Base-by-base conservation (phyloP, 2,329 filamentous ascomycete genomes). In the Cryoendolithus antarcticus region DNA sequence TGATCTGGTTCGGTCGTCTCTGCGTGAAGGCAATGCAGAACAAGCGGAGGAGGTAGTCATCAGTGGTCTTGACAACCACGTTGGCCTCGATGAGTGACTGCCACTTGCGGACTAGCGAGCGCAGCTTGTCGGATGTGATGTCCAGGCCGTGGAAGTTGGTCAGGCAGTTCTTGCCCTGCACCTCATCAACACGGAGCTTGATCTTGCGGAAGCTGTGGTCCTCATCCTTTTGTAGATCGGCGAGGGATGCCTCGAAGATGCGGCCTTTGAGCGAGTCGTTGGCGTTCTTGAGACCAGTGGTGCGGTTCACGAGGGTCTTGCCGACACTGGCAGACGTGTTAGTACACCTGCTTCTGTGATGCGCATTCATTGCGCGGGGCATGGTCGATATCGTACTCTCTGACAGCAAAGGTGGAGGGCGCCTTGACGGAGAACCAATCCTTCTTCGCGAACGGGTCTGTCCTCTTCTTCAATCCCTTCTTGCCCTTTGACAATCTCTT, bases 401-500 rank as follows among this genome's bases (percentile, higher is more conserved):
- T 75, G 66, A 86, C 75, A 69, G 84, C 81, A 77, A 96, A 96
- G 58, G 88, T 93, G 58, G 86, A 86, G 57, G 91, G 91, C 45
- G 91, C 89, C 86, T 96, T 96, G 71, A 98, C 80, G 62, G 82
- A 84, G 75, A 88, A 98, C 85, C 93, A 95, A 69, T 96, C 91
- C 79, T 98, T 98, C 67, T 89, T 47, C 62, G 88, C 78, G 77
- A 96, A 96, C 62, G 91, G 89, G 70, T 98, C 91, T 62, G 88
- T 89, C 75, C 89, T 89, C 89, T 98, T 96, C 86, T 96, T 96
- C 67, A 96, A 77, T 70, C 91, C 89, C 81, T 98, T 98, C 86
- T 96, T 98, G 75, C 91, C 91, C 80, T 98, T 98, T 56, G 91
- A 96, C 75, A 98, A 80, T 78, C 91, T 86, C 86, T 98, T 98